Percentiles rank a stretch among this genome's conserved stretches.
These are phyloP conservation scores for Fragilaria crotonensis DNA, from an alignment of 108 stramenopile species.

Conservation along the genomic window DNA sequence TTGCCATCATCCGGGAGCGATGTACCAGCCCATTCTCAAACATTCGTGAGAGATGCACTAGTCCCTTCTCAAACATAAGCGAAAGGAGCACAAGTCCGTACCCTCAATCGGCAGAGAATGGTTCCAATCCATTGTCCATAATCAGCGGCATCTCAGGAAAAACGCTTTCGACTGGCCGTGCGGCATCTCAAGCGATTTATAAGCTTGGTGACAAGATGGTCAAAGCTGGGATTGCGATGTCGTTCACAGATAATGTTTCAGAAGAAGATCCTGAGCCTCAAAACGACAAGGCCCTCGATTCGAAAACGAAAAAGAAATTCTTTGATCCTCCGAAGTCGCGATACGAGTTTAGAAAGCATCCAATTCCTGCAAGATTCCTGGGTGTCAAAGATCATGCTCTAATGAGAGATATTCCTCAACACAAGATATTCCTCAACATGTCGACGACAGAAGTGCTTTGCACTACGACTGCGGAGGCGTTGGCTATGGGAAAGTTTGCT, in stretches of 20 bases:
- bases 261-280: constrained; percentile 1
- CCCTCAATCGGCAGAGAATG: neutral
- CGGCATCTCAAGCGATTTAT: constrained; percentile 30
- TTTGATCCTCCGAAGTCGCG: constrained; percentile 69
- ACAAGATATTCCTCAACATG: constrained; percentile 85
- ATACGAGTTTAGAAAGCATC: constrained; percentile 54
- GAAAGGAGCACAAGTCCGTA: neutral
- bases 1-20: neutral
- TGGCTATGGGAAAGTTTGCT: constrained; percentile 92
- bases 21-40: neutral
- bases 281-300: too few relatives aligned
- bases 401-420: constrained; percentile 48
- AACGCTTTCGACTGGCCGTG: constrained; percentile 31
- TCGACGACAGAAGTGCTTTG: constrained; percentile 82
- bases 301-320: neutral
- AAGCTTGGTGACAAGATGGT: constrained; percentile 40
- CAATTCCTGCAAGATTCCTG: constrained; percentile 71
- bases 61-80: neutral
- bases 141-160: constrained; percentile 34
- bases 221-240: constrained; percentile 30
- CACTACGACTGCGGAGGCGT: constrained; percentile 85
- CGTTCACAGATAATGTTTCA: constrained; percentile 9
- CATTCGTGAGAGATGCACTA: neutral
- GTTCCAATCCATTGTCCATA: constrained; percentile 24
- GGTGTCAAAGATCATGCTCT: constrained; percentile 85